These are phyloP conservation scores for Dioscorea zingiberensis DNA, from an alignment of 106 monocot genomes.

Conservation along the genomic window DNA sequence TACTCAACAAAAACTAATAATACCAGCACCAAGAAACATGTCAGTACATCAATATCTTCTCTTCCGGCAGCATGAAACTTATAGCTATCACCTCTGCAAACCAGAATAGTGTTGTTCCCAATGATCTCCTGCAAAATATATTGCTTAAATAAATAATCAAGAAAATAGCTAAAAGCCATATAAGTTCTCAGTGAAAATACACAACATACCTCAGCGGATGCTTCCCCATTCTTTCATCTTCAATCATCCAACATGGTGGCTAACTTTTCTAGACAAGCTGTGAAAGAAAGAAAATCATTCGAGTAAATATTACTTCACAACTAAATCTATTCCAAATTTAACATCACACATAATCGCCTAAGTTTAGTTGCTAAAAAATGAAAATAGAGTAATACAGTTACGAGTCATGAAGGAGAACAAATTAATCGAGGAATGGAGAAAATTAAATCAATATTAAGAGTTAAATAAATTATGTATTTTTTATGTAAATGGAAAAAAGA, in stretches of 20 bases:
- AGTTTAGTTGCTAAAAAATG: neutral
- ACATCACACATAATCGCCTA: too few species aligned
- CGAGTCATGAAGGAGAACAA: neutral
- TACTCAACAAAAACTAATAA: slow-evolving; percentile 1
- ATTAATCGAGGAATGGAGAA: neutral
- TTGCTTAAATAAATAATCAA: neutral
- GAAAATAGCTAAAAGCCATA: neutral
- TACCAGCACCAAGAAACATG: slow-evolving; percentile 1
- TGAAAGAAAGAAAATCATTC: slow-evolving; percentile 1
- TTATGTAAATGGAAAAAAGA: too few species aligned
- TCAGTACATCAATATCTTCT: slow-evolving; percentile 97
- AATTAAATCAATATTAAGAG: too few species aligned
- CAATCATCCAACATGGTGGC: slow-evolving; percentile 98
- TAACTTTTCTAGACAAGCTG: slow-evolving; percentile 92
- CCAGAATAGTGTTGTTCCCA: slow-evolving; percentile 45
- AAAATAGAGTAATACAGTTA: neutral
- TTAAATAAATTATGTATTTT: too few species aligned
- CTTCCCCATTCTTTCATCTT: slow-evolving; percentile 99
- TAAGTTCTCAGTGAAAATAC: too few species aligned
- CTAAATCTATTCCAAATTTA: too few species aligned
- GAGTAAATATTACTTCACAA: too few species aligned
- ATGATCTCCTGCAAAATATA: slow-evolving; percentile 68
- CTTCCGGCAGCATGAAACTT: slow-evolving; percentile 98
- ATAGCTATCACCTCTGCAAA: slow-evolving; percentile 80
- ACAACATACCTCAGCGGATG: slow-evolving; percentile 85